Base-by-base conservation (phyloP, 768 basidiomycete species). In the Melanogaster broomeanus region DNA sequence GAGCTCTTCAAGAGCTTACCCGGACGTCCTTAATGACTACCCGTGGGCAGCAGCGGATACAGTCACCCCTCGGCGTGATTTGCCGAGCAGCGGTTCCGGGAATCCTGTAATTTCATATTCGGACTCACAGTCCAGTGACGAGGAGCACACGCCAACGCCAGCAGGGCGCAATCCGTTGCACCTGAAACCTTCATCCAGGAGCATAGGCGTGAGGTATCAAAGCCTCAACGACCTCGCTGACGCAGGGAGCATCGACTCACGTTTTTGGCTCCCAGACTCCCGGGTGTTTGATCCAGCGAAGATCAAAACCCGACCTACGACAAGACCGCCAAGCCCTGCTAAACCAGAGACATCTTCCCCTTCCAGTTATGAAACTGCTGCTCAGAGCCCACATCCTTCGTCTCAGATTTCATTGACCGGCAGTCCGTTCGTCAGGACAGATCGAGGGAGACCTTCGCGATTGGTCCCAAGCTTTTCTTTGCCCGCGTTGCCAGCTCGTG, bases 261-360 rank as follows among this genome's bases (percentile, higher is more conserved):
- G 66, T 9, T 13, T 68, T 16, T 70, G 68, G 66, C 46, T 55
- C 35, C 66, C 68, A 6, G 46, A 47, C 40, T 27, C 57, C 19
- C 68, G 58, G 9, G 13, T 48, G 27, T 70, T 66, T 38, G 53
- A 70, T 45, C 61, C 66, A 13, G 55, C 50, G 51, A 66, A 60
- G 41, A 46, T 70, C 39, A 68, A 68, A 42, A 38, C 51, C 35
- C 43, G 56, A 45, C 57, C 63, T 35, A 27, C 31, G 43, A 61
- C 61, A 25, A 58, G 63, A 33, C 49, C 65, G 12, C 43, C 65
- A n/a, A 66, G 63, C 39, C 63, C 63, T 16, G 34, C 12, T 3
- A 67, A 66, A 40, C 25, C 11, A 12, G 8, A 18, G 18, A 16
- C 18, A 9, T 45, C 45, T 3, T 4, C 48, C 42, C 5, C 42